Conservation (phyloP, 164 flowering plant genomes). For the Euptelea pleiosperma region DNA sequence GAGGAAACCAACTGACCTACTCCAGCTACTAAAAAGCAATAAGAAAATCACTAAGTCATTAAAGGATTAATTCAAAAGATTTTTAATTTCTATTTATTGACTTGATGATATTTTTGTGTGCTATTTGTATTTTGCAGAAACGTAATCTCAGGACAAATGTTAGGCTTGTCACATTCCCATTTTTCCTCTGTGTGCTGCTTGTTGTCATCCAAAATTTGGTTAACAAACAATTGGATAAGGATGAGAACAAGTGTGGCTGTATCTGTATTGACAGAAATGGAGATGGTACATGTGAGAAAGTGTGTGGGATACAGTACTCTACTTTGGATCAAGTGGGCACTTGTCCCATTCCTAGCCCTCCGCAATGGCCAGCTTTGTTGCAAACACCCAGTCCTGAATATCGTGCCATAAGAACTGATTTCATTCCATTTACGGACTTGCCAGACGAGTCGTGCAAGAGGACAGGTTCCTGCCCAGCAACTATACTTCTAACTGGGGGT, state of each 20-base stretch:
- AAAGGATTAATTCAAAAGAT: not conserved
- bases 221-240: constrained; percentile 39
- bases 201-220: constrained; percentile 41
- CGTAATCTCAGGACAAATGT: too few relatives aligned
- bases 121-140: too few relatives aligned
- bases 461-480: constrained; percentile 69
- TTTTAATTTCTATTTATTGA: not conserved
- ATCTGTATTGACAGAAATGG: too few relatives aligned
- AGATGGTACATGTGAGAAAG: constrained; percentile 48
- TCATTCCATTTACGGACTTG: too few relatives aligned
- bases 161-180: constrained; percentile 47
- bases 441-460: constrained; percentile 52
- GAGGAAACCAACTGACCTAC: not conserved
- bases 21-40: too few relatives aligned
- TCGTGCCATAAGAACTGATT: constrained; percentile 55
- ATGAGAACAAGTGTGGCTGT: too few relatives aligned
- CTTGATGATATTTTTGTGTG: not conserved
- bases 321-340: too few relatives aligned
- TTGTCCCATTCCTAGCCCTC: too few relatives aligned
- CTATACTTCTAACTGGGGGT: too few relatives aligned
- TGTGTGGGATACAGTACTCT: constrained; percentile 65
- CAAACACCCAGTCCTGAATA: constrained; percentile 56
- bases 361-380: constrained; percentile 80
- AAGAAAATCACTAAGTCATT: not conserved
- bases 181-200: constrained; percentile 50